Conservation (phyloP, 805 yeast species). For the Starmerella sirachaensis region DNA sequence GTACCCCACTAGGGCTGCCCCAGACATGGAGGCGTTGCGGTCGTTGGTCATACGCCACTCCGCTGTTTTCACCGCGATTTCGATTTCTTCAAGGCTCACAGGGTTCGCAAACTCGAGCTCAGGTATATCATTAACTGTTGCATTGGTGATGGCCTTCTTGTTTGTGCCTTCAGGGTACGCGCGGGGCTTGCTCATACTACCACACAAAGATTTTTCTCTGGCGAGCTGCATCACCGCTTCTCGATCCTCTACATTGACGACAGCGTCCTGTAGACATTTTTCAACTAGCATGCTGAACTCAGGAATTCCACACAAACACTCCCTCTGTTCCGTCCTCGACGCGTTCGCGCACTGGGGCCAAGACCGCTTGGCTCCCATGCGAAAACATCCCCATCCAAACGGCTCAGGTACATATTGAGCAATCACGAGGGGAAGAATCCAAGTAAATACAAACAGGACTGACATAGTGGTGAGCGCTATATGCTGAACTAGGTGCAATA, state of each 20-base stretch:
- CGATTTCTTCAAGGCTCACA: conserved; percentile 5
- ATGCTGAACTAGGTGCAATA: too few species aligned
- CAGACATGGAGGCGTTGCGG: conserved; percentile 7
- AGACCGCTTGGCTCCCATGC: conserved; percentile 9
- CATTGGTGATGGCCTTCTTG: too few species aligned
- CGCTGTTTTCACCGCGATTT: conserved; percentile 12
- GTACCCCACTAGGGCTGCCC: conserved; percentile 11
- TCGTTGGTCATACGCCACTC: conserved; percentile 13
- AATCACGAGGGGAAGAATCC: not conserved
- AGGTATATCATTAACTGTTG: not conserved
- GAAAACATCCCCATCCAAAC: conserved; percentile 20
- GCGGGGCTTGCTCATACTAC: not conserved
- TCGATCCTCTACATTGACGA: conserved; percentile 11
- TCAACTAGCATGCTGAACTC: conserved; percentile 11
- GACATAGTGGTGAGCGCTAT: not conserved
- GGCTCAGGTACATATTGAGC: conserved; percentile 18
- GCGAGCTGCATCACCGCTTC: conserved; percentile 4
- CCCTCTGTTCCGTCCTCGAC: not conserved
- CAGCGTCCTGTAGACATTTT: conserved; percentile 11
- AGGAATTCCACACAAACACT: conserved; percentile 12
- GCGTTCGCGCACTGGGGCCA: conserved; percentile 13
- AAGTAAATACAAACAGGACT: not conserved
- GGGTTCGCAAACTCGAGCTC: conserved; percentile 8
- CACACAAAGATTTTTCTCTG: conserved; percentile 7
- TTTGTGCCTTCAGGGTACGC: too few species aligned